Conservation (phyloP, 139 green algal genomes). For the Astrephomene gubernaculifera region DNA sequence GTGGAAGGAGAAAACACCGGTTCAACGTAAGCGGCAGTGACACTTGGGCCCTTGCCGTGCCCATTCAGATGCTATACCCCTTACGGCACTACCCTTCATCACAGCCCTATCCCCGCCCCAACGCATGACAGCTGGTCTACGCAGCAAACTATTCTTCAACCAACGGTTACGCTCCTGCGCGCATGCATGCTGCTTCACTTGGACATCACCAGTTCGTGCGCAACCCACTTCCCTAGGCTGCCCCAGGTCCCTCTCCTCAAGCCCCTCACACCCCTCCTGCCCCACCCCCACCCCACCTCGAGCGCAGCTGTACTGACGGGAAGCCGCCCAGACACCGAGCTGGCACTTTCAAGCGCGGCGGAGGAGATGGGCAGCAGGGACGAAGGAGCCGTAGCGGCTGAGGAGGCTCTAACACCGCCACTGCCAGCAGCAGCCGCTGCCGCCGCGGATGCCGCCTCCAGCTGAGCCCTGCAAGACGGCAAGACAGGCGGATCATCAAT, state of each 20-base stretch:
- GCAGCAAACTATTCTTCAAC: neutral
- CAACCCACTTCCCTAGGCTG: neutral
- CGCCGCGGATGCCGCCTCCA: neutral
- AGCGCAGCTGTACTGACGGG: slow-evolving; percentile 30
- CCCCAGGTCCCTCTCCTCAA: neutral
- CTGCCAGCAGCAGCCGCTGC: neutral
- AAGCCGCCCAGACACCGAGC: slow-evolving; percentile 3
- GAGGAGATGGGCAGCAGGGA: neutral
- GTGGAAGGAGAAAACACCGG: too few species aligned
- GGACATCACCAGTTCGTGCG: too few species aligned
- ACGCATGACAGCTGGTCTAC: too few species aligned
- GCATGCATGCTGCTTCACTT: neutral
- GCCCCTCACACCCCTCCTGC: neutral
- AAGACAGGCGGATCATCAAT: neutral
- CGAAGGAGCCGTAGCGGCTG: too few species aligned
- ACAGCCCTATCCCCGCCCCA: too few species aligned
- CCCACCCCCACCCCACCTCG: slow-evolving; percentile 14
- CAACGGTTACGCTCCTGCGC: neutral
- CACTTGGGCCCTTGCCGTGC: too few species aligned
- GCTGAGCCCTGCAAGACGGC: slow-evolving; percentile 7
- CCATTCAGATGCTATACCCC: too few species aligned
- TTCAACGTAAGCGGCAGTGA: too few species aligned
- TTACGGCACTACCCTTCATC: too few species aligned
- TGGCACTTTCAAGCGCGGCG: slow-evolving; percentile 19
- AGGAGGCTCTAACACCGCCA: neutral